Evolutionary conservation across 768 basidiomycete species (phyloP).

Genomic region (Suillus tomentosus): DNA sequence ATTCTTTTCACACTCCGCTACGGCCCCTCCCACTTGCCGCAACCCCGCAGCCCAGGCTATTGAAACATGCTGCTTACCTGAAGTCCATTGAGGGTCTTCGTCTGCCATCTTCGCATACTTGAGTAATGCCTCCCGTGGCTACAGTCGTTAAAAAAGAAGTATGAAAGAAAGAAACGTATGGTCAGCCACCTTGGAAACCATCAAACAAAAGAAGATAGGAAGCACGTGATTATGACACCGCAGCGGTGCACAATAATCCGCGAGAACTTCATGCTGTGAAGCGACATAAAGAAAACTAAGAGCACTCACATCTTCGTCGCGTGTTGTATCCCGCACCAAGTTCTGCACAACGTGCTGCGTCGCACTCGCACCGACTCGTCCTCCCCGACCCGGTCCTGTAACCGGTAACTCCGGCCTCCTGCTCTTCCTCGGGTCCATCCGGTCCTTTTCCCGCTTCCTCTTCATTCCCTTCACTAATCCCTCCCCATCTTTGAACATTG

Average conservation of each 20-base stretch:
- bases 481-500: conserved; percentile 86
- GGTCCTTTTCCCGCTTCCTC: conserved; percentile 87
- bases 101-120: conserved; percentile 83
- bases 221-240: conserved; percentile 19
- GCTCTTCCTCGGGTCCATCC: conserved; percentile 89
- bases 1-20: conserved; percentile 29
- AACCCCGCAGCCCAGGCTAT: conserved; percentile 25
- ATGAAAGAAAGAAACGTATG: conserved; percentile 22
- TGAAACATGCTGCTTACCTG: conserved; percentile 55
- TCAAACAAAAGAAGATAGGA: conserved; percentile 20
- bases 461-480: conserved; percentile 74
- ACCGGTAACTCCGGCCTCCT: conserved; percentile 91
- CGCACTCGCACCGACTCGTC: conserved; percentile 93
- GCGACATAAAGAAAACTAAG: conserved; percentile 15
- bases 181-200: conserved; percentile 32
- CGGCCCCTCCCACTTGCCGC: conserved; percentile 26
- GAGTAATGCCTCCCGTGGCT: conserved; percentile 97
- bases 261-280: conserved; percentile 4
- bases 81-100: conserved; percentile 81
- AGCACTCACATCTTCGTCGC: conserved; percentile 91
- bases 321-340: conserved; percentile 85
- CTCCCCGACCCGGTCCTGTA: conserved; percentile 90
- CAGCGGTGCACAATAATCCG: not conserved
- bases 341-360: conserved; percentile 97
- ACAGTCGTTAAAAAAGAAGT: conserved; percentile 29